A percentile compares a stretch with the other conserved stretches of the same genome.
These are phyloP conservation scores for Suhomyces guaymorum DNA, from an alignment of 1,139 yeast genomes.

Conservation along the genomic window DNA sequence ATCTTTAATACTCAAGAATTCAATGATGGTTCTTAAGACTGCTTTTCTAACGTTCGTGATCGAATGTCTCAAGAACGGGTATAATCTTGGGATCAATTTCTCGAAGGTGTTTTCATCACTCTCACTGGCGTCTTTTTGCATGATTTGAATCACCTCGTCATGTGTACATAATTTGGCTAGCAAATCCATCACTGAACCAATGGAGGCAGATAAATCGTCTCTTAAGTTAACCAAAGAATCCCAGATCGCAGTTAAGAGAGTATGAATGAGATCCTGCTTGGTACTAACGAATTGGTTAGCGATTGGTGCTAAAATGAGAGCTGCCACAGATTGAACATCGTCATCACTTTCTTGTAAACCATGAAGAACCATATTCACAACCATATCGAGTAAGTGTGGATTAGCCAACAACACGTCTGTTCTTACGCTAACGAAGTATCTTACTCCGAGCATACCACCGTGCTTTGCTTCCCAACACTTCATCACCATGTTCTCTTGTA, in stretches of 20 bases:
- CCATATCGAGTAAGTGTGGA: constrained; percentile 63
- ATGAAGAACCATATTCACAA: constrained; percentile 82
- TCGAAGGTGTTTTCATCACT: constrained; percentile 58
- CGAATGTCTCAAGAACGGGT: constrained; percentile 92
- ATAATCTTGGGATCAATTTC: constrained; percentile 82
- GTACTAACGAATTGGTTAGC: constrained; percentile 78
- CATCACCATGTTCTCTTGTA: constrained; percentile 57
- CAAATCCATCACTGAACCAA: constrained; percentile 94
- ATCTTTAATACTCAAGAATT: constrained; percentile 74
- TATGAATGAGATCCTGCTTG: constrained; percentile 59
- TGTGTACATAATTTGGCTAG: constrained; percentile 86
- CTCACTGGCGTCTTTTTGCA: constrained; percentile 59
- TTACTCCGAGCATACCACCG: constrained; percentile 93
- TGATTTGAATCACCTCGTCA: constrained; percentile 69
- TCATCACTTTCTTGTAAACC: constrained; percentile 86
- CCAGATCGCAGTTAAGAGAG: constrained; percentile 81
- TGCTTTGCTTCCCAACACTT: constrained; percentile 95
- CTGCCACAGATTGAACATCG: constrained; percentile 97
- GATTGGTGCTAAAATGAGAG: constrained; percentile 88
- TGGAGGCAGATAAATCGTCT: constrained; percentile 92
- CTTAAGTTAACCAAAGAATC: constrained; percentile 77
- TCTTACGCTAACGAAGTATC: constrained; percentile 89
- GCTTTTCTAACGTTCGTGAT: constrained; percentile 90
- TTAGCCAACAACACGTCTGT: constrained; percentile 68
- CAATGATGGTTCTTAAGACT: constrained; percentile 75